These are phyloP conservation scores for Tulasnella calospora DNA, from an alignment of 768 basidiomycete species.

Conservation along the genomic window DNA sequence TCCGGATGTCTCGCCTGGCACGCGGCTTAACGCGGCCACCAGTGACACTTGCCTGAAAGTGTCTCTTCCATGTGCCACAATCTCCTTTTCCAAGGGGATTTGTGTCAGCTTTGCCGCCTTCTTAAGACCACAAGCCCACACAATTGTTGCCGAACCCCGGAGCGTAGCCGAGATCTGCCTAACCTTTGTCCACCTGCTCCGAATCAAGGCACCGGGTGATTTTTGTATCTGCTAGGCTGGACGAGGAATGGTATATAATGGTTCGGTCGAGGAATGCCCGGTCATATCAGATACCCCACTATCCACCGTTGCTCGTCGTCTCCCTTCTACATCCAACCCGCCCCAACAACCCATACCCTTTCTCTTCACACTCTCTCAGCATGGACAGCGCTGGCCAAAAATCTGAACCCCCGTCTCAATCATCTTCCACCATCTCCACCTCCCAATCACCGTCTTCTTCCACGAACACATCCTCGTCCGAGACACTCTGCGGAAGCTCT, in stretches of 20 bases:
- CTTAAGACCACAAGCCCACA: background rate
- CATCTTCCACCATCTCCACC: background rate
- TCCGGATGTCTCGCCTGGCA: background rate
- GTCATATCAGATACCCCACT: background rate
- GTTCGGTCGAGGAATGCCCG: background rate
- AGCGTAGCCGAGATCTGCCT: background rate
- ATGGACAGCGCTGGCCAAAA: background rate
- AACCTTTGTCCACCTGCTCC: background rate
- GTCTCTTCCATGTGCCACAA: background rate
- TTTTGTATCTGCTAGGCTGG: background rate
- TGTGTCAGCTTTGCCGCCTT: background rate
- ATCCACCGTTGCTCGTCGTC: background rate
- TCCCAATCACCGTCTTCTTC: background rate
- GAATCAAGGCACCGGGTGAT: background rate
- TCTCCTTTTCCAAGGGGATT: background rate
- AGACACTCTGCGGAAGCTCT: background rate
- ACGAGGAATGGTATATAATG: background rate
- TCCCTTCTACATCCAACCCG: background rate
- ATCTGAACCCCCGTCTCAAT: background rate
- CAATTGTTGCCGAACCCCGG: background rate
- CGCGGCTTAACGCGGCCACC: background rate
- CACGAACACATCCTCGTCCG: background rate
- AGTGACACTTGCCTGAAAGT: background rate
- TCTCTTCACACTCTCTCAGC: background rate
- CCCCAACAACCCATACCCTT: background rate